These are phyloP conservation scores for Hygrophoropsis aurantiaca DNA, from an alignment of 768 basidiomycete species.

Conservation along the genomic window DNA sequence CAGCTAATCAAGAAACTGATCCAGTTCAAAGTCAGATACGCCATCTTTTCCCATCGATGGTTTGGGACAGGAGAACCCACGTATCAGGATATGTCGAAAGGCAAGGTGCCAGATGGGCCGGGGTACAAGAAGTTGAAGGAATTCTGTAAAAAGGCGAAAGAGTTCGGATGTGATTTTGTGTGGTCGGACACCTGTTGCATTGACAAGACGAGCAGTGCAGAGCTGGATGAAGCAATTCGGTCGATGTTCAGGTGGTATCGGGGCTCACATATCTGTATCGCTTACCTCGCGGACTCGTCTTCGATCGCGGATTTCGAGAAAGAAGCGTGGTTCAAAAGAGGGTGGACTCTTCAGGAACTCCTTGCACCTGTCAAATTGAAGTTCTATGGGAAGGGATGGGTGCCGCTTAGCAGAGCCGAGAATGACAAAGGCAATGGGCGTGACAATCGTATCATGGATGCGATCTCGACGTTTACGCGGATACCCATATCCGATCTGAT, in stretches of 20 bases:
- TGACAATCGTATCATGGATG: constrained; percentile 7
- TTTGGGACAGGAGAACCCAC: background rate
- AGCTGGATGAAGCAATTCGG: constrained; percentile 30
- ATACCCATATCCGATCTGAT: constrained; percentile 23
- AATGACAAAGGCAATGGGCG: constrained; percentile 14
- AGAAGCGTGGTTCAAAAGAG: constrained; percentile 25
- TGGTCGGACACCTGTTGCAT: constrained; percentile 34
- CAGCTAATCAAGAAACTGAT: background rate
- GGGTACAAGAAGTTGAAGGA: constrained; percentile 13
- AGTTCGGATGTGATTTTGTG: constrained; percentile 16
- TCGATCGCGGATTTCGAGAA: constrained; percentile 10
- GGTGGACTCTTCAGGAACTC: constrained; percentile 21
- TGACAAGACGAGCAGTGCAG: constrained; percentile 19
- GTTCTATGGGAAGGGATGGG: constrained; percentile 24
- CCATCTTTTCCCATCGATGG: constrained; percentile 9
- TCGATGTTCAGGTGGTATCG: constrained; percentile 34
- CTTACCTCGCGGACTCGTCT: constrained; percentile 18
- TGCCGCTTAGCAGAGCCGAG: constrained; percentile 6
- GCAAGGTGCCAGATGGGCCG: background rate
- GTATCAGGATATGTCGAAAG: constrained; percentile 3
- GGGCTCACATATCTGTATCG: constrained; percentile 26
- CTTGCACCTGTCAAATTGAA: constrained; percentile 25
- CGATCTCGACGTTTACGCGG: constrained; percentile 13
- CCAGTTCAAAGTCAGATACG: constrained; percentile 4
- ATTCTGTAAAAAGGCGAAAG: constrained; percentile 20